A percentile compares a stretch with the other conserved stretches of the same genome.
These are phyloP conservation scores for Bipolaris oryzae DNA, from an alignment of 2,329 filamentous ascomycete genomes.

Conservation along the genomic window DNA sequence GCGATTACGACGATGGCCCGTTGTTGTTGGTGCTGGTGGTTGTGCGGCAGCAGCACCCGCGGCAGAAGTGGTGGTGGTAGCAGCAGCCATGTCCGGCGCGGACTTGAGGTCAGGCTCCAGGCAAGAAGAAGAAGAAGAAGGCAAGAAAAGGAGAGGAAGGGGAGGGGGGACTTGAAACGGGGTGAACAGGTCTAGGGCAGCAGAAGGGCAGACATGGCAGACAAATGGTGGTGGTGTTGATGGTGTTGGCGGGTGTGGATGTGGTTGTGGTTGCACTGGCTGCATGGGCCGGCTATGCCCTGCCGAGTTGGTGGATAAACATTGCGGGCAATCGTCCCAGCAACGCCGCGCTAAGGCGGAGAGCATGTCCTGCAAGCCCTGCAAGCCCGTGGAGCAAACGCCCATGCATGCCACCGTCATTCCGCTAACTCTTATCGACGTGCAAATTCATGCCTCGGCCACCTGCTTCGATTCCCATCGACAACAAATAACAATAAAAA, in stretches of 20 bases:
- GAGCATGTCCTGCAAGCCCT: not conserved
- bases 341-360: slow-evolving; percentile 24
- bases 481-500: too few species aligned
- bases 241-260: slow-evolving; percentile 10
- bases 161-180: slow-evolving; percentile 24
- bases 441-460: slow-evolving; percentile 9
- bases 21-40: slow-evolving; percentile 7
- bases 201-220: slow-evolving; percentile 29
- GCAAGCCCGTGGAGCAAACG: slow-evolving; percentile 3
- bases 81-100: slow-evolving; percentile 28
- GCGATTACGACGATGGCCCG: slow-evolving; percentile 49
- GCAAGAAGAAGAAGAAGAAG: slow-evolving; percentile 9
- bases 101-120: slow-evolving; percentile 23
- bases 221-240: slow-evolving; percentile 24
- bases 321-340: slow-evolving; percentile 22
- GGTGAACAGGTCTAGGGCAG: slow-evolving; percentile 29
- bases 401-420: slow-evolving; percentile 14
- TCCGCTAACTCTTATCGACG: slow-evolving; percentile 7
- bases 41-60: slow-evolving; percentile 5
- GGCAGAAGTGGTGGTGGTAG: slow-evolving; percentile 17
- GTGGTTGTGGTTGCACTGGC: not conserved
- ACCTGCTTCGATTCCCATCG: not conserved
- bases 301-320: slow-evolving; percentile 22
- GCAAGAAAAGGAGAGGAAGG: slow-evolving; percentile 14
- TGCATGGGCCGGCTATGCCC: slow-evolving; percentile 13